Evolutionary conservation across 495 filamentous ascomycete genomes (phyloP), one percentile per base, ranked within the genome.

Genomic region (Neurospora africana): DNA sequence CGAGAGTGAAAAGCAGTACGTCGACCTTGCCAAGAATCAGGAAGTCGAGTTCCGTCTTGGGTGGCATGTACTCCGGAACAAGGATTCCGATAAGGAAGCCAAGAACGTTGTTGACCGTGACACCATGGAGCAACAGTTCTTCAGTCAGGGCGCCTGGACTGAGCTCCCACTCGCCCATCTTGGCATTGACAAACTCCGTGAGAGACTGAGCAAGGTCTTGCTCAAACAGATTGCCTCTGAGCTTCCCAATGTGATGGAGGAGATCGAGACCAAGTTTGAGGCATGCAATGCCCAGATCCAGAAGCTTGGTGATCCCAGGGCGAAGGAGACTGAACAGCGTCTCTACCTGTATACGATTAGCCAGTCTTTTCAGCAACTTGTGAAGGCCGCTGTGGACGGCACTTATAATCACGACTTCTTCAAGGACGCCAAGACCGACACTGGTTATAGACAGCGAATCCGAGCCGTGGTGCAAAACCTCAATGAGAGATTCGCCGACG

Each of bases 21-120:
- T 92, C 1, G 75, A 84, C 0, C 79, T 91, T 0, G 84, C 89
- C 0, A 77, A 80, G 36, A 94, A 93, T 72, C 81, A 87, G 37
- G 86, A 93, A 69, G 80, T 90, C 19, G 78, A 77, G 33, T 87
- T 94, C 68, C 81, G 85, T 30, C 85, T 92, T 4, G 91, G 91
- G 0, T 94, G 91, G 91, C 90, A 93, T 75, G 87, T 90, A 1
- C 75, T 95, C 30, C 86, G 85, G 39, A 93, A 92, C 75, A 84
- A 88, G 4, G 81, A 82, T 36, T 89, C 85, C 70, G 82, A 87
- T 36, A 83, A 84, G 36, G 75, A 83, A 3, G 61, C 81, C 19
- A 79, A 68, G 30, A 79, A 79, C 0, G 77, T 84, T 8, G 72
- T 70, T 2, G 78, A 85, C 37, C 78, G 86, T 0, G 82, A 87